Conservation (phyloP, 805 yeast species). For the Cyberlindnera veronae region DNA sequence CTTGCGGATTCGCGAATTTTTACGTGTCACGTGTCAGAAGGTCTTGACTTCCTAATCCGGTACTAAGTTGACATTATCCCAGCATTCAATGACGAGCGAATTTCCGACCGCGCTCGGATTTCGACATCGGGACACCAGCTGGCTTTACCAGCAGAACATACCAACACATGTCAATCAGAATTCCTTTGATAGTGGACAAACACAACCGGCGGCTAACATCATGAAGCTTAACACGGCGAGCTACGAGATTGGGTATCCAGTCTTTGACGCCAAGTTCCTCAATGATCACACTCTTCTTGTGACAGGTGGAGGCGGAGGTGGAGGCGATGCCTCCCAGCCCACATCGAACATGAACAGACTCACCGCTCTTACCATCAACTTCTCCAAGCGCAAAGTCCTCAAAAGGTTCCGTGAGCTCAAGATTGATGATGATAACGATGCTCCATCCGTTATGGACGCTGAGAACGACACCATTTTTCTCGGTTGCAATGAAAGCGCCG, state of each 20-base stretch:
- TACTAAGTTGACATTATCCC: neutral
- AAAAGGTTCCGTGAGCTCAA: constrained; percentile 69
- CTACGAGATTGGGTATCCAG: constrained; percentile 60
- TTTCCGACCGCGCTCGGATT: neutral
- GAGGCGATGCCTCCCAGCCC: constrained; percentile 35
- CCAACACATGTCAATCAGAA: too few species aligned
- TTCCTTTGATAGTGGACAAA: too few species aligned
- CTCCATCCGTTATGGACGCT: constrained; percentile 78
- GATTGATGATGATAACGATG: constrained; percentile 66
- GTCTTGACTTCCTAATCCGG: constrained; percentile 1
- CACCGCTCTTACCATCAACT: constrained; percentile 63
- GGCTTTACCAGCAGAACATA: neutral
- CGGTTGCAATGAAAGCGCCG: constrained; percentile 75
- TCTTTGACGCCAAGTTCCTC: constrained; percentile 74
- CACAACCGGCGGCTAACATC: constrained; percentile 1
- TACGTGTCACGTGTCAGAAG: neutral
- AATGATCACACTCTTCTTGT: constrained; percentile 60
- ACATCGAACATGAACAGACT: constrained; percentile 50
- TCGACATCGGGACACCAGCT: neutral
- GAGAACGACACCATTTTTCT: constrained; percentile 50
- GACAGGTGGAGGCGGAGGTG: constrained; percentile 50
- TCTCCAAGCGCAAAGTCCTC: constrained; percentile 46
- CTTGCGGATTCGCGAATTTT: neutral
- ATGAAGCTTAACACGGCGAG: constrained; percentile 22
- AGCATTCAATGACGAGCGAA: neutral